A percentile compares a stretch with the other conserved stretches of the same genome.
Evolutionary conservation across 2,329 filamentous ascomycete species (phyloP).

Genomic region (Penicillium sp.): DNA sequence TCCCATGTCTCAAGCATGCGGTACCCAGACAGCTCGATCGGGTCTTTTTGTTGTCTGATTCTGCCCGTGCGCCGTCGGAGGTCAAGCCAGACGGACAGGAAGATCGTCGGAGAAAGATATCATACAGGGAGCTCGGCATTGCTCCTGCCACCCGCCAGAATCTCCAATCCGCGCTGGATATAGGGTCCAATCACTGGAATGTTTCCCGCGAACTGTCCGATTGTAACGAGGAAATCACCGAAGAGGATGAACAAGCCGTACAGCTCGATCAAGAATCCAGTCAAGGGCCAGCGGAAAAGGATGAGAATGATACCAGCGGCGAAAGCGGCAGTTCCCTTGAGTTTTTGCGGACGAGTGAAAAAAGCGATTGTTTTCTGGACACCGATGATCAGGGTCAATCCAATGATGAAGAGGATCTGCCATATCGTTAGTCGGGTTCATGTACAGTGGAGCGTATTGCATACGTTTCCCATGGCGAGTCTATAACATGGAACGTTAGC

Average conservation of each 20-base stretch:
- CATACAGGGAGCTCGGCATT: conserved; percentile 66
- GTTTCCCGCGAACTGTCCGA: conserved; percentile 81
- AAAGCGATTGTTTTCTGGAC: conserved; percentile 87
- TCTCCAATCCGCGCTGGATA: conserved; percentile 73
- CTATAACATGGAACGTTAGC: conserved; percentile 45
- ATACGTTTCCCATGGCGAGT: conserved; percentile 96
- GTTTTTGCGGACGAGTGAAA: conserved; percentile 91
- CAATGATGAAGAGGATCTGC: conserved; percentile 96
- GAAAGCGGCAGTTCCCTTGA: conserved; percentile 88
- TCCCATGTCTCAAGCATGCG: background rate
- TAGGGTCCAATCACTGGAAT: conserved; percentile 85
- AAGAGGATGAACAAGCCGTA: conserved; percentile 94
- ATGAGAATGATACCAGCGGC: conserved; percentile 81
- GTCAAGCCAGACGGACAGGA: background rate
- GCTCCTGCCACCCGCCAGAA: conserved; percentile 66
- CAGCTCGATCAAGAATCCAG: conserved; percentile 85
- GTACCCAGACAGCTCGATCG: background rate
- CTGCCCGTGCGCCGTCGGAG: background rate
- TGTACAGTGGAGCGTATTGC: conserved; percentile 20
- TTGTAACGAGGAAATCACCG: conserved; percentile 93
- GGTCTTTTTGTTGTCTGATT: background rate
- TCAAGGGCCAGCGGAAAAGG: conserved; percentile 83
- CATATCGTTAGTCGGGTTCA: conserved; percentile 6
- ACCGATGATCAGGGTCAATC: conserved; percentile 93
- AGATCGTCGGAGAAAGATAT: background rate